phyloP scores from a whole-genome alignment of 2,329 filamentous ascomycete genomes.

The Sporothrix luriei region DNA sequence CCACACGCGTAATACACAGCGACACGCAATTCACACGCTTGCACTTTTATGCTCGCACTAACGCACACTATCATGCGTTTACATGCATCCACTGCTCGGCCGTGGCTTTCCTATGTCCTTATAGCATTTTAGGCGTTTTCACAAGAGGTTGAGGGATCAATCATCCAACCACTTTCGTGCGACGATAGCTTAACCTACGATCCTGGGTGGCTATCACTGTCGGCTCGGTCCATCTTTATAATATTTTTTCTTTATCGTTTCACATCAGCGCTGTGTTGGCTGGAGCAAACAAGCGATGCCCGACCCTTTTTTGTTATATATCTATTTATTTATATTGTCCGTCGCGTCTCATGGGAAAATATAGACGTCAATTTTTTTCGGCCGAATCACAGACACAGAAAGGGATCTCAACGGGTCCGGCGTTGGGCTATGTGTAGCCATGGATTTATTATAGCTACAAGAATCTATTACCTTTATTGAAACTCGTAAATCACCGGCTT shows the following conservation, averaged over 20 bases:
- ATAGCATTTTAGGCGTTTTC: conserved; percentile 12
- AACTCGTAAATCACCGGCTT: too few species aligned
- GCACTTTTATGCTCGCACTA: not conserved
- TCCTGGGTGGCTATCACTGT: not conserved
- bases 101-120: conserved; percentile 26
- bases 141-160: not conserved
- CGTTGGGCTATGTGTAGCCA: conserved; percentile 25
- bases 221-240: conserved; percentile 20
- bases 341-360: conserved; percentile 29
- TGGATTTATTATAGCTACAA: not conserved
- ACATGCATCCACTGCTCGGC: not conserved
- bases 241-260: conserved; percentile 23
- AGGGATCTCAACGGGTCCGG: conserved; percentile 23
- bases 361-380: conserved; percentile 31
- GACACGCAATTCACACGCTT: not conserved
- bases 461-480: not conserved
- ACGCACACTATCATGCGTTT: not conserved
- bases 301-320: not conserved
- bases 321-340: not conserved
- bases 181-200: not conserved
- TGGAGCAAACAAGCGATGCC: not conserved
- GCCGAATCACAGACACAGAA: conserved; percentile 28
- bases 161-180: not conserved
- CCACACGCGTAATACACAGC: too few species aligned
- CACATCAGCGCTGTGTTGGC: not conserved